A percentile compares a stretch with the other conserved stretches of the same genome.
These are phyloP conservation scores for Cornus suecica DNA, from an alignment of 148 eudicot species.

Conservation along the genomic window DNA sequence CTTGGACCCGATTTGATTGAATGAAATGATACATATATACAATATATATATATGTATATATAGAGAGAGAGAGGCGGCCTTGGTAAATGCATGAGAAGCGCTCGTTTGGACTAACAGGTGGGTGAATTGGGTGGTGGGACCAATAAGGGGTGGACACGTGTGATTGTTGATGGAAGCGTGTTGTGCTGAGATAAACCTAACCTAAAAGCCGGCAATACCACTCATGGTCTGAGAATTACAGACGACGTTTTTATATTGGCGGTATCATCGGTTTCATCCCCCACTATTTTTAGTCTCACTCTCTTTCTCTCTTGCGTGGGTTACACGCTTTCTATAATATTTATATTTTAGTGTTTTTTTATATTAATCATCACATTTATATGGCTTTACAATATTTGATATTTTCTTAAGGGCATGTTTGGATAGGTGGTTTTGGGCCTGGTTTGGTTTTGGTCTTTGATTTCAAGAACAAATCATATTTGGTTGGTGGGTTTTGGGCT, in stretches of 20 bases:
- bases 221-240: not conserved
- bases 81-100: not conserved
- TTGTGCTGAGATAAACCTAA: not conserved
- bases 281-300: not conserved
- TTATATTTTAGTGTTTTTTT: too few relatives aligned
- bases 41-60: too few relatives aligned
- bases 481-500: too few relatives aligned
- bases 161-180: not conserved
- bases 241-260: not conserved
- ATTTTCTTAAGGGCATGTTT: too few relatives aligned
- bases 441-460: too few relatives aligned
- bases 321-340: not conserved
- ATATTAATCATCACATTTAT: too few relatives aligned
- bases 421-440: too few relatives aligned
- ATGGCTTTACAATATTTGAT: too few relatives aligned
- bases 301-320: not conserved
- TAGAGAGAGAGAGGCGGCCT: not conserved
- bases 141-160: not conserved
- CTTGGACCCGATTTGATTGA: not conserved
- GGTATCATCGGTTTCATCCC: not conserved
- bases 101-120: not conserved
- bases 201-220: not conserved
- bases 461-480: too few relatives aligned
- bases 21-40: not conserved
- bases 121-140: not conserved